Percentiles rank a stretch among this genome's conserved stretches.
Conservation (phyloP, 768 basidiomycete species). For the Russula vinacea region DNA sequence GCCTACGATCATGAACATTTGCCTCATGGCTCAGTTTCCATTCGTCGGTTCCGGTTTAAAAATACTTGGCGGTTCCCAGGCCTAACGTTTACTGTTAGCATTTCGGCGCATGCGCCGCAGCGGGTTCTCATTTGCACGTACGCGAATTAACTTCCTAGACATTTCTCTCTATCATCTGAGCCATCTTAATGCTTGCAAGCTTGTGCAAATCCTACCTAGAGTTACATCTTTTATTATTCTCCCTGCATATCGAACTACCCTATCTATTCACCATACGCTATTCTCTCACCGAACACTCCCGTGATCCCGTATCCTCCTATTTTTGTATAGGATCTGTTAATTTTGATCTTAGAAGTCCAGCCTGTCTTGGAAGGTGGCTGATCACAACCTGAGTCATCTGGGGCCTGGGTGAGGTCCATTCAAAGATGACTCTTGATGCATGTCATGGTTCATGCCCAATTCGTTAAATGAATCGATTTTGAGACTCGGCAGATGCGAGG, state of each 20-base stretch:
- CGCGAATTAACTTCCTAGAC: background rate
- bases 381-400: background rate
- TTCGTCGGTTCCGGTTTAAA: background rate
- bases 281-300: background rate
- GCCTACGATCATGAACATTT: background rate
- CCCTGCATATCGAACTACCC: background rate
- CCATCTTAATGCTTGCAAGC: slow-evolving; percentile 1
- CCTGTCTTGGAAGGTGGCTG: background rate
- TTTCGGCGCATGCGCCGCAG: slow-evolving; percentile 5
- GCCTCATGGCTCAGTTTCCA: background rate
- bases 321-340: slow-evolving; percentile 18
- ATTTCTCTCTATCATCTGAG: background rate
- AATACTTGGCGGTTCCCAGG: background rate
- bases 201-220: slow-evolving; percentile 17
- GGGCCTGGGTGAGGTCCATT: background rate
- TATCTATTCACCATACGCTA: slow-evolving; percentile 3
- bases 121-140: background rate
- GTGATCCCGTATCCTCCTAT: background rate
- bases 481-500: background rate
- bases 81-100: background rate
- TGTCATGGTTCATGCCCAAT: background rate
- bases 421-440: background rate
- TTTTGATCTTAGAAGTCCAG: background rate
- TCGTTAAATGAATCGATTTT: background rate
- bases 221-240: slow-evolving; percentile 6